Evolutionary conservation across 179 eudicot species (phyloP).

Genomic region (Drosera spatulata): DNA sequence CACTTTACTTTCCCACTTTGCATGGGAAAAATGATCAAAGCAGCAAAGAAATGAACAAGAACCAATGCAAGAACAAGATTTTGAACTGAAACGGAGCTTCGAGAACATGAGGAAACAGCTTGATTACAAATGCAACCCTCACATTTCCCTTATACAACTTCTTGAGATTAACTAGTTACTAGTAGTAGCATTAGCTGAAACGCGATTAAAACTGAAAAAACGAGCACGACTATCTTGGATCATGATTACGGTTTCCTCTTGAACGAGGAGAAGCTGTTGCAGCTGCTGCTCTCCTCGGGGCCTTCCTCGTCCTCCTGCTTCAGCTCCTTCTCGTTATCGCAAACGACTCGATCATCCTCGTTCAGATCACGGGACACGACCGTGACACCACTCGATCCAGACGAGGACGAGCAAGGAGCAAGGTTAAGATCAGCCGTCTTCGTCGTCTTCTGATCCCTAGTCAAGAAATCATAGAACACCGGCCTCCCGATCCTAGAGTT

Average conservation of each 20-base stretch:
- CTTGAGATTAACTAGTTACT: not conserved
- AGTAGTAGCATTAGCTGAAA: too few relatives aligned
- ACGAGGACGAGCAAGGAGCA: constrained; percentile 50
- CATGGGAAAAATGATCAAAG: constrained; percentile 2
- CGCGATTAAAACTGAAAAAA: not conserved
- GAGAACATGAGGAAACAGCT: not conserved
- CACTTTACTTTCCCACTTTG: not conserved
- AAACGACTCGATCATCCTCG: not conserved
- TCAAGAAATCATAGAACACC: constrained; percentile 65
- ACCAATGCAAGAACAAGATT: too few relatives aligned
- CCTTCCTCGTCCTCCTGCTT: constrained; percentile 22
- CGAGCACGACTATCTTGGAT: not conserved
- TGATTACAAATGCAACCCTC: not conserved
- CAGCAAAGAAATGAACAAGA: too few relatives aligned
- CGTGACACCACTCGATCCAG: constrained; percentile 81
- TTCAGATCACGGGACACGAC: constrained; percentile 5
- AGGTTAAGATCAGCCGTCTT: constrained; percentile 41
- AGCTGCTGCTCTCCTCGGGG: constrained; percentile 63
- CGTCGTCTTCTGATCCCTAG: constrained; percentile 26
- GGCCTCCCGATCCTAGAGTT: constrained; percentile 16
- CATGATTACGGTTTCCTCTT: constrained; percentile 25
- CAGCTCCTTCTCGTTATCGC: too few relatives aligned
- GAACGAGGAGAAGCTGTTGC: constrained; percentile 36
- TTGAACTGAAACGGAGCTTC: too few relatives aligned
- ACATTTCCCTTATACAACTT: not conserved